phyloP scores from a whole-genome alignment of 306 rosid species.

The Quercus bicolor region DNA sequence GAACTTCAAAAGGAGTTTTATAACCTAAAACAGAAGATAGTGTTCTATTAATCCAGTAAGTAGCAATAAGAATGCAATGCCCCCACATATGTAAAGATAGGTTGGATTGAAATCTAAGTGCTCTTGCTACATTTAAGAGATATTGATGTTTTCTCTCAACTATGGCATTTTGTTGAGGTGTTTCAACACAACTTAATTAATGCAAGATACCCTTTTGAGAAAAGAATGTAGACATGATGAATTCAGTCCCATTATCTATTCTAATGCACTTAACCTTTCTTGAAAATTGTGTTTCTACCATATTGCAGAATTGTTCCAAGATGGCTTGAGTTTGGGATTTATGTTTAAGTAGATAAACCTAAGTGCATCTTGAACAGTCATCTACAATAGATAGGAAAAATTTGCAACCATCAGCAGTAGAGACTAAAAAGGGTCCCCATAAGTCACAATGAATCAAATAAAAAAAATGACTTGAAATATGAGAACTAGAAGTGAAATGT shows the following conservation, averaged over 20 bases:
- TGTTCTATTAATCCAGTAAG: neutral
- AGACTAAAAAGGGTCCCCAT: neutral
- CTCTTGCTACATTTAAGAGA: neutral
- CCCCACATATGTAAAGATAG: neutral
- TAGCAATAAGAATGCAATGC: too few relatives aligned
- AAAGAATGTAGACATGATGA: too few relatives aligned
- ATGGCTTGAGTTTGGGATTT: neutral
- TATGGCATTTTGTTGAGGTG: neutral
- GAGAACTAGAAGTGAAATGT: neutral
- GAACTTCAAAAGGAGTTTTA: neutral
- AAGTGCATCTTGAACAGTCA: too few relatives aligned
- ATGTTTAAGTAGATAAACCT: neutral
- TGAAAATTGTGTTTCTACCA: neutral
- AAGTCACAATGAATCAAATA: neutral
- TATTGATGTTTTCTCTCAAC: neutral
- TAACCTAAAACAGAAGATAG: neutral
- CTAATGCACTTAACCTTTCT: neutral
- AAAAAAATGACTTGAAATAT: too few relatives aligned
- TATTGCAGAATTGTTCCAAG: neutral
- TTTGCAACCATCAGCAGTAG: neutral
- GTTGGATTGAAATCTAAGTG: neutral
- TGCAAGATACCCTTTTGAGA: neutral
- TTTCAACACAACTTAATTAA: neutral
- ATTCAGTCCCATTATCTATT: neutral
- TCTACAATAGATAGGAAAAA: neutral